Evolutionary conservation across 129 eudicot species (phyloP), one percentile per base, ranked within the genome.

Genomic region (Tagetes patula): DNA sequence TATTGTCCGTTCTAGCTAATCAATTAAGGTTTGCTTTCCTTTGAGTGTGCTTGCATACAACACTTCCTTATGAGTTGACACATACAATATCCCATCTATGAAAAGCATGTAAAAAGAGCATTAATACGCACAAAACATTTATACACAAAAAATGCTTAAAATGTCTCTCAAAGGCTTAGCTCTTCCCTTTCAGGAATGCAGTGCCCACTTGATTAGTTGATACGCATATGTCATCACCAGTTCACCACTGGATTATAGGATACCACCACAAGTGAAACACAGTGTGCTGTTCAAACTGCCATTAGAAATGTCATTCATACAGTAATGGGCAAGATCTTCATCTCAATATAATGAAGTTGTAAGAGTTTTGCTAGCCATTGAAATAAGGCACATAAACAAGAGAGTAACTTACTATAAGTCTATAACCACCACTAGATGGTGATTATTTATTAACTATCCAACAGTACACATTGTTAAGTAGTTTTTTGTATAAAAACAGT

Each of bases 221-320:
- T 36, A 61, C 13, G 37, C 31, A 56, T 37, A 39, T 62, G 47
- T 40, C 69, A 64, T 40, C 69, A 40, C 66, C 66, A 60, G 0
- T 36, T 60, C 66, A 36, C 69, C 69, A 64, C 5, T 40, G 33
- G 49, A 39, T 40, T 58, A 58, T 58, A 32, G 39, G 39, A 43
- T 42, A 66, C 71, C 13, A 48, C 9, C 13, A 48, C 9, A 67
- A 14, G 48, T 52, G 63, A 46, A 46, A 70, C 49, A 49, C 48
- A 36, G 38, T 50, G 50, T 49, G 36, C 63, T 50, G 38, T 49
- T 70, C 48, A 69, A 69, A 69, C 61, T 46, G 72, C 58, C 47
- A 38, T 13, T 69, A 38, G 31, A 49, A 69, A 5, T 41, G 55
- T 41, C 52, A 72, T 72, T 43, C n/a, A 31, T 41, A 42, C 33